Evolutionary conservation across 2,329 filamentous ascomycete genomes (phyloP).

Genomic region (Paecilomyces dactylethromorphus): DNA sequence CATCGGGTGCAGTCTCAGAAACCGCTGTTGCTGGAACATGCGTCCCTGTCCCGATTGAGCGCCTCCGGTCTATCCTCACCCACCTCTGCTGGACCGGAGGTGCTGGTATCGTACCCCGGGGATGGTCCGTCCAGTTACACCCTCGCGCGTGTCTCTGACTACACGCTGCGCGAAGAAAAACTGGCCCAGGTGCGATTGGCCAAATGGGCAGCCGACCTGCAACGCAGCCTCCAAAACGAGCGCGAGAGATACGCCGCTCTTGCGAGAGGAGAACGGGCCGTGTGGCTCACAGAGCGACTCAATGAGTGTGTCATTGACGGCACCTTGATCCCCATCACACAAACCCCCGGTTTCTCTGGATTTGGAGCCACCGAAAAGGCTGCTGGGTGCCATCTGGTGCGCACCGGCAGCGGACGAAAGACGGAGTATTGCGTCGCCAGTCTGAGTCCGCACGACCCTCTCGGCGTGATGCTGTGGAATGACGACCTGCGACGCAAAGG

Average conservation of each 20-base stretch:
- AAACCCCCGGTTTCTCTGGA: slow-evolving; percentile 22
- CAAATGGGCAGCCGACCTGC: slow-evolving; percentile 76
- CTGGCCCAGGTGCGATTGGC: slow-evolving; percentile 65
- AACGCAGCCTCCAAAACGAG: slow-evolving; percentile 68
- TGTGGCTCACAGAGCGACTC: slow-evolving; percentile 62
- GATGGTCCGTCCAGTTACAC: slow-evolving; percentile 45
- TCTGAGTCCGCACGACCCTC: slow-evolving; percentile 62
- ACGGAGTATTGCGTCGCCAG: slow-evolving; percentile 27
- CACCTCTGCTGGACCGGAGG: slow-evolving; percentile 20
- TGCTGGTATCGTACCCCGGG: slow-evolving; percentile 17
- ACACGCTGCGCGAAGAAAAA: slow-evolving; percentile 54
- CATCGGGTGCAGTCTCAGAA: slow-evolving; percentile 49
- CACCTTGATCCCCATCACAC: slow-evolving; percentile 49
- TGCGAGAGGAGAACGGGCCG: slow-evolving; percentile 55
- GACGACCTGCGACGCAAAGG: slow-evolving; percentile 60
- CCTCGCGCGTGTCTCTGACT: slow-evolving; percentile 54
- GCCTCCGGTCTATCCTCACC: slow-evolving; percentile 23
- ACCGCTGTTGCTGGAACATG: slow-evolving; percentile 5
- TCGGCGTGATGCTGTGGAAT: slow-evolving; percentile 67
- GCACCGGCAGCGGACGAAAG: slow-evolving; percentile 16
- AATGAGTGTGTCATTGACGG: slow-evolving; percentile 63
- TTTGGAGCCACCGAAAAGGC: slow-evolving; percentile 19
- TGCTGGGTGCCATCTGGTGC: slow-evolving; percentile 15
- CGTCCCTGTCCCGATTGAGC: slow-evolving; percentile 26
- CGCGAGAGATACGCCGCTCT: slow-evolving; percentile 61